Evolutionary conservation across 352 stramenopile genomes (phyloP).

Genomic region (Globisporangium echinulatum): DNA sequence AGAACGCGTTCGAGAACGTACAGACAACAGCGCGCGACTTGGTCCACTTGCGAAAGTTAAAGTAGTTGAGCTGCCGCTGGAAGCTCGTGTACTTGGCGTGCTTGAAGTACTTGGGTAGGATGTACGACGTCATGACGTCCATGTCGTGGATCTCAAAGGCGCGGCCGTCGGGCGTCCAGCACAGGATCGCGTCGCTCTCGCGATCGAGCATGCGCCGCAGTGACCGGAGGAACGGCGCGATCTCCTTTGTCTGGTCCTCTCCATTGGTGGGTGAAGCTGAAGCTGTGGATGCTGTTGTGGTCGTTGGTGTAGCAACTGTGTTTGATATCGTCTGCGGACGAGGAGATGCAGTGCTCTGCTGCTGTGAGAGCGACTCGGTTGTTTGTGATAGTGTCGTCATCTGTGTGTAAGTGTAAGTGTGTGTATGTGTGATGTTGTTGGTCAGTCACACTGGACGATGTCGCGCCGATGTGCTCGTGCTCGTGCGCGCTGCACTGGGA

Average conservation of each 20-base stretch:
- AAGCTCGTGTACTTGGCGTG: slow-evolving; percentile 88
- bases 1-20: slow-evolving; percentile 81
- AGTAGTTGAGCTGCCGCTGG: slow-evolving; percentile 86
- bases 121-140: slow-evolving; percentile 41
- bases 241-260: slow-evolving; percentile 30
- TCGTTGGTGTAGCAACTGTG: not conserved
- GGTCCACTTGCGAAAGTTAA: slow-evolving; percentile 76
- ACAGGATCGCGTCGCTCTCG: slow-evolving; percentile 42
- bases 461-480: not conserved
- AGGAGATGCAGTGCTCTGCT: too few relatives aligned
- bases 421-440: slow-evolving; percentile 1
- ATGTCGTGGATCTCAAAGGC: slow-evolving; percentile 47
- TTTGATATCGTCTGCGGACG: too few relatives aligned
- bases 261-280: slow-evolving; percentile 1
- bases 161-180: slow-evolving; percentile 53
- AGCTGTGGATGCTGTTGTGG: too few relatives aligned
- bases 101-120: slow-evolving; percentile 87
- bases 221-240: slow-evolving; percentile 55
- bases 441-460: not conserved
- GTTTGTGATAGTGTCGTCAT: not conserved
- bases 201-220: slow-evolving; percentile 52
- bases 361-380: not conserved
- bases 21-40: slow-evolving; percentile 66
- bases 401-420: not conserved
- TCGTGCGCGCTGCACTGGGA: slow-evolving; percentile 4